Conservation (phyloP, 1,284 basidiomycete genomes). For the Fistulinella cinereoalba region DNA sequence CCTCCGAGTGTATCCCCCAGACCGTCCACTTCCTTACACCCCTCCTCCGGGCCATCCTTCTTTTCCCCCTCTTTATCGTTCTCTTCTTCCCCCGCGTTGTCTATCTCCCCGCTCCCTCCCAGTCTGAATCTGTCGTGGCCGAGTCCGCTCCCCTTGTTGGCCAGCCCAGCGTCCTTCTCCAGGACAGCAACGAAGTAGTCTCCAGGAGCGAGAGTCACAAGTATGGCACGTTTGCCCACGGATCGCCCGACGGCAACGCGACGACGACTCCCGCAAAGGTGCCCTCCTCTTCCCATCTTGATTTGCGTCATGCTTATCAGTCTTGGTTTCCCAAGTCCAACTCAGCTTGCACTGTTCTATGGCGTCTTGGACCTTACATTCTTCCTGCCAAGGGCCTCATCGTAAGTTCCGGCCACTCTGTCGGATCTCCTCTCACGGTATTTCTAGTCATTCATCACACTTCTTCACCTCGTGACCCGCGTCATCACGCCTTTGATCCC, state of each 20-base stretch:
- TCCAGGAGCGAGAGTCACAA: conserved; percentile 41
- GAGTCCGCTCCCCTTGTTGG: conserved; percentile 31
- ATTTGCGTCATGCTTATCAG: background rate
- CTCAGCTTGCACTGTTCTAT: conserved; percentile 18
- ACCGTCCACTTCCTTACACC: conserved; percentile 63
- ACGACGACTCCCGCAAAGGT: conserved; percentile 9
- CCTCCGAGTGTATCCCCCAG: conserved; percentile 38
- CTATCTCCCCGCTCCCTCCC: conserved; percentile 49
- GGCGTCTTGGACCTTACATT: conserved; percentile 21
- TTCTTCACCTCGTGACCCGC: conserved; percentile 71
- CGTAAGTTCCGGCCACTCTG: conserved; percentile 12
- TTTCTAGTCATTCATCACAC: conserved; percentile 57
- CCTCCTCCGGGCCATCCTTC: conserved; percentile 60
- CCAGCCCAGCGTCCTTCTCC: conserved; percentile 27
- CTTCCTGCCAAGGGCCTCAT: conserved; percentile 21
- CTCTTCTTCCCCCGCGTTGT: conserved; percentile 58
- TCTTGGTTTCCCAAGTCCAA: conserved; percentile 7
- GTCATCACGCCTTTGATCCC: conserved; percentile 75
- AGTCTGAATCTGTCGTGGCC: conserved; percentile 14
- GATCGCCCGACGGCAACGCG: conserved; percentile 7
- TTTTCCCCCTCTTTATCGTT: conserved; percentile 55
- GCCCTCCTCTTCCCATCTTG: no score
- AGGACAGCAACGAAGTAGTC: conserved; percentile 22
- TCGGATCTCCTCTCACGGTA: conserved; percentile 7
- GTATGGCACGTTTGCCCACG: conserved; percentile 73